Base-by-base conservation (phyloP, 257 asterid genomes). In the Scutellaria baicalensis region DNA sequence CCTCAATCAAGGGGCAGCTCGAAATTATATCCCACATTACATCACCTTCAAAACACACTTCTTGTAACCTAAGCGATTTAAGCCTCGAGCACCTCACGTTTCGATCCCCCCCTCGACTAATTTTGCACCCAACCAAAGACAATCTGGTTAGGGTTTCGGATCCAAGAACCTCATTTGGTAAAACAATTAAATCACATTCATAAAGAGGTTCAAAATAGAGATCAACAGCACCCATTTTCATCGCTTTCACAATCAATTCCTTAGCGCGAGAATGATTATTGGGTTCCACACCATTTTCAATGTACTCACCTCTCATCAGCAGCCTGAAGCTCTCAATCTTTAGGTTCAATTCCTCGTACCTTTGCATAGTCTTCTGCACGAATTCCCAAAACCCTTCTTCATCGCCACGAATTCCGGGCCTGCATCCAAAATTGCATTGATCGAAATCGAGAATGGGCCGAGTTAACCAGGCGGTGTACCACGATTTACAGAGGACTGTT, bases 1-100 rank as follows among this genome's bases (percentile, higher is more conserved):
- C 35, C 66, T 73, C 73, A 43, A 77, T 72, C 58, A 61, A 43
- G 8, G 75, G 72, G 68, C 78, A 77, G 12, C 44, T 20, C 0
- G n/a, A 9, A 11, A 72, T 1, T 14, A 72, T 54, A 43, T 42
- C 47, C 42, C 48, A 0, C 43, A 60, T 1, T 27, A 65, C 9
- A 21, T 49, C 43, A 12, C 36, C 71, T 16, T 1, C 10, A 9
- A 44, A 4, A 3, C 0, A 4, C 8, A 54, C 44, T 0, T 1
- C n/a, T 3, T 2, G 0, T 27, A 77, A 16, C 4, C 1, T 33
- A 5, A 77, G 74, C n/a, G 13, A n/a, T 59, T 39, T 8, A 13
- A 77, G 78, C 1, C 9, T 18, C 43, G 48, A 18, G 5, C 43
- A 71, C 10, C 16, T 27, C 9, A 43, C 49, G n/a, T n/a, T n/a